Conservation (phyloP, 78 protist species). For the Monosiga brevicollis region DNA sequence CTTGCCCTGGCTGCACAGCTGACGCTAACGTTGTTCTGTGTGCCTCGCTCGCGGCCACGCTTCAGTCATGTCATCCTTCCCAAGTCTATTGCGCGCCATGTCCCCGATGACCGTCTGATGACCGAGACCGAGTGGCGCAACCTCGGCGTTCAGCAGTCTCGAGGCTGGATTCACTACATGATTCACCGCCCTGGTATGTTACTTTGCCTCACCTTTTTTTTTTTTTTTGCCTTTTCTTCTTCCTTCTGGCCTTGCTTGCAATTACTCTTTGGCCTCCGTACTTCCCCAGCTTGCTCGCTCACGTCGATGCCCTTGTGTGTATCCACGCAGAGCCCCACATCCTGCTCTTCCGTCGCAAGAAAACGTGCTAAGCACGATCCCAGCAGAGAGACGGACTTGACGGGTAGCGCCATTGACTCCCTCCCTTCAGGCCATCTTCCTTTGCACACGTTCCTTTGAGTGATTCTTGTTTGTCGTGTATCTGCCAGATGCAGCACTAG, state of each 20-base stretch:
- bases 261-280: not conserved
- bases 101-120: constrained; percentile 49
- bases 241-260: not conserved
- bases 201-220: not conserved
- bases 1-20: not conserved
- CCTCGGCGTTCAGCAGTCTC: constrained; percentile 72
- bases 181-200: not conserved
- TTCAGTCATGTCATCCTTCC: constrained; percentile 54
- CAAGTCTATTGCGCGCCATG: constrained; percentile 21
- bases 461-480: no score
- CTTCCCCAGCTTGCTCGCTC: not conserved
- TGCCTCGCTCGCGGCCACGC: not conserved
- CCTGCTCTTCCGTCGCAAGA: not conserved
- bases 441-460: no score
- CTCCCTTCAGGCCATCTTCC: no score
- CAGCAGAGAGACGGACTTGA: no score
- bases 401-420: no score
- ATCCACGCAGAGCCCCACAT: not conserved
- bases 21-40: not conserved
- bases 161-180: constrained; percentile 82
- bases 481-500: no score
- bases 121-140: constrained; percentile 76
- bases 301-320: not conserved
- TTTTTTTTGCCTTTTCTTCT: not conserved
- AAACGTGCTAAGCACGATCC: no score